Conservation (phyloP, 495 filamentous ascomycete species). For the Pseudoneurospora amorphoporcata region DNA sequence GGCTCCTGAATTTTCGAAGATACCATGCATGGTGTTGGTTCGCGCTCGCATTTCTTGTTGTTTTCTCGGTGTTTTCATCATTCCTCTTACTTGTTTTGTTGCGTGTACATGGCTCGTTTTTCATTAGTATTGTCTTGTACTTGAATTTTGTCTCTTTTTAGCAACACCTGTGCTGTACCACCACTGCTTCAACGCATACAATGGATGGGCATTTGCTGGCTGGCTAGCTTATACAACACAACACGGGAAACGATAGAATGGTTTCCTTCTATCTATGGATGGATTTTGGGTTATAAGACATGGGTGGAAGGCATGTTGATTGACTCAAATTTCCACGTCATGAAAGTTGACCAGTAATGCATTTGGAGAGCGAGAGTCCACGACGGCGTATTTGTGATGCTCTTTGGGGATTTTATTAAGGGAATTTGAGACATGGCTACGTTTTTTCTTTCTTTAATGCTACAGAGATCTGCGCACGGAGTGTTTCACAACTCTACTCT, state of each 20-base stretch:
- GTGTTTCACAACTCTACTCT: not conserved
- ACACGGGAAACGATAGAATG: not conserved
- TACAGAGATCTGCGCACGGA: not conserved
- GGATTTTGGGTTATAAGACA: not conserved
- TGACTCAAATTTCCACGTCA: not conserved
- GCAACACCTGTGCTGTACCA: not conserved
- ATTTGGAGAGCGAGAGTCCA: not conserved
- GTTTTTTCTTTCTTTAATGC: not conserved
- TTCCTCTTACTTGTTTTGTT: not conserved
- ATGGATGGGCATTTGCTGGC: not conserved
- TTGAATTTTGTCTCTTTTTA: not conserved
- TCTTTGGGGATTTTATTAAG: not conserved
- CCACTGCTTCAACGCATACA: not conserved
- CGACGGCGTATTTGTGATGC: not conserved
- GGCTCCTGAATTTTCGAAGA: not conserved
- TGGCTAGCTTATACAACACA: not conserved
- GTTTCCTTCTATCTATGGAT: not conserved
- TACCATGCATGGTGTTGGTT: not conserved
- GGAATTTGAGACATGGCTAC: not conserved
- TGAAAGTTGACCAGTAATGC: not conserved
- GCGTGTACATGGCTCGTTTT: not conserved
- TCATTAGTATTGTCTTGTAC: not conserved
- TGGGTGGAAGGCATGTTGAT: not conserved
- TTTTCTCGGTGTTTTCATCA: constrained; percentile 3
- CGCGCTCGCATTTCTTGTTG: constrained; percentile 1